Percentiles rank a stretch among this genome's conserved stretches.
Conservation (phyloP, 1,284 basidiomycete genomes). For the Fomitopsis pinicola region DNA sequence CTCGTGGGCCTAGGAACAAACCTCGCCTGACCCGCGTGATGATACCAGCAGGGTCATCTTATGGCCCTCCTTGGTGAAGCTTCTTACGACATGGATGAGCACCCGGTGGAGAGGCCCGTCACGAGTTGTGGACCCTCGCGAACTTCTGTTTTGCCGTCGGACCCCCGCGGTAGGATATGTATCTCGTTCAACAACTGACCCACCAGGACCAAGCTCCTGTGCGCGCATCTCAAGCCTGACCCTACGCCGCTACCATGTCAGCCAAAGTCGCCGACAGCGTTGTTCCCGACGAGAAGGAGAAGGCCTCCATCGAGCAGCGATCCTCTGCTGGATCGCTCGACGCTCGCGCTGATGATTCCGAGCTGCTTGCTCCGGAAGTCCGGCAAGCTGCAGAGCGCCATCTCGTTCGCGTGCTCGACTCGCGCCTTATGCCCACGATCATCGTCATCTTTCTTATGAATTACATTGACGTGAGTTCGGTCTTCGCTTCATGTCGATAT, state of each 20-base stretch:
- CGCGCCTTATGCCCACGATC: constrained; percentile 55
- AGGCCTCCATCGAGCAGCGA: background rate
- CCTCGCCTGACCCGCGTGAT: background rate
- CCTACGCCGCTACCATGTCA: background rate
- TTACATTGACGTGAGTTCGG: constrained; percentile 54
- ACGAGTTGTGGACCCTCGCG: background rate
- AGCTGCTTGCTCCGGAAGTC: constrained; percentile 1
- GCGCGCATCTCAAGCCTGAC: background rate
- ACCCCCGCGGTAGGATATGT: background rate
- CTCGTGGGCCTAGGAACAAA: background rate
- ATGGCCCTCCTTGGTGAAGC: background rate
- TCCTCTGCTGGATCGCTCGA: background rate
- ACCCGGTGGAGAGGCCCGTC: background rate
- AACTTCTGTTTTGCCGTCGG: constrained; percentile 1
- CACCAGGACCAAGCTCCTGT: background rate
- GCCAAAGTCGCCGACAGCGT: background rate
- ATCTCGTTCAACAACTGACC: background rate
- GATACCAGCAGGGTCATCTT: background rate
- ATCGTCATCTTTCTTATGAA: constrained; percentile 64
- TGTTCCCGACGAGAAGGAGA: background rate
- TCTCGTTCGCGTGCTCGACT: constrained; percentile 36
- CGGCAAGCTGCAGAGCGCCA: background rate
- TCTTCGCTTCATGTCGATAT: background rate
- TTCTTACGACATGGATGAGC: background rate
- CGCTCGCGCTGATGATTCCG: background rate